These are phyloP conservation scores for Camellia japonica DNA, from an alignment of 148 eudicot genomes.

Conservation along the genomic window DNA sequence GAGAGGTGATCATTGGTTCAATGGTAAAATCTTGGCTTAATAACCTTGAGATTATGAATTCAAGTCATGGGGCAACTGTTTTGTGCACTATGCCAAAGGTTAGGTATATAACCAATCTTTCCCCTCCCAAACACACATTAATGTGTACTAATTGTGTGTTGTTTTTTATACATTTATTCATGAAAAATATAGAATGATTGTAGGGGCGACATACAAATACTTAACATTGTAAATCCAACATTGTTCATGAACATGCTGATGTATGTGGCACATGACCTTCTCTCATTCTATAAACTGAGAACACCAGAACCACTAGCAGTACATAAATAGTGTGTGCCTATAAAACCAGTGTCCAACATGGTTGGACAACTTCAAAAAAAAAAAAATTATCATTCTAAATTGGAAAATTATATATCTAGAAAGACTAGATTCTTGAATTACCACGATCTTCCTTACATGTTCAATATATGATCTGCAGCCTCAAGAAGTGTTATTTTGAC, in stretches of 20 bases:
- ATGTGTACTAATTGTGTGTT: too few species aligned
- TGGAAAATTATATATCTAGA: neutral
- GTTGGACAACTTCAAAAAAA: neutral
- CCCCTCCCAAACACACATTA: too few species aligned
- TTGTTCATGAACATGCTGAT: neutral
- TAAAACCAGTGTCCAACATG: neutral
- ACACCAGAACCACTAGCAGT: neutral
- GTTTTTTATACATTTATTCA: too few species aligned
- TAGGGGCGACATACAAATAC: neutral
- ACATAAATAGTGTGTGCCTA: neutral
- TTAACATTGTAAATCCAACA: neutral
- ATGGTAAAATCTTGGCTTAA: too few species aligned
- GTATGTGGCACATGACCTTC: neutral
- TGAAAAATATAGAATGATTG: too few species aligned
- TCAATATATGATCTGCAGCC: constrained; percentile 26
- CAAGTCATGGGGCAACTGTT: too few species aligned
- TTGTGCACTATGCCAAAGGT: too few species aligned
- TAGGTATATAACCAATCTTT: too few species aligned
- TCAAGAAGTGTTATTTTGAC: constrained; percentile 30
- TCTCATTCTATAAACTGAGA: neutral
- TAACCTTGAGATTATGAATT: too few species aligned
- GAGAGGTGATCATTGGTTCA: too few species aligned
- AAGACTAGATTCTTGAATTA: neutral
- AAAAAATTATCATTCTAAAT: neutral
- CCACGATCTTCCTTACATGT: constrained; percentile 17